Base-by-base conservation (phyloP, 2,329 filamentous ascomycete species). In the Aspergillus pseudonomiae region DNA sequence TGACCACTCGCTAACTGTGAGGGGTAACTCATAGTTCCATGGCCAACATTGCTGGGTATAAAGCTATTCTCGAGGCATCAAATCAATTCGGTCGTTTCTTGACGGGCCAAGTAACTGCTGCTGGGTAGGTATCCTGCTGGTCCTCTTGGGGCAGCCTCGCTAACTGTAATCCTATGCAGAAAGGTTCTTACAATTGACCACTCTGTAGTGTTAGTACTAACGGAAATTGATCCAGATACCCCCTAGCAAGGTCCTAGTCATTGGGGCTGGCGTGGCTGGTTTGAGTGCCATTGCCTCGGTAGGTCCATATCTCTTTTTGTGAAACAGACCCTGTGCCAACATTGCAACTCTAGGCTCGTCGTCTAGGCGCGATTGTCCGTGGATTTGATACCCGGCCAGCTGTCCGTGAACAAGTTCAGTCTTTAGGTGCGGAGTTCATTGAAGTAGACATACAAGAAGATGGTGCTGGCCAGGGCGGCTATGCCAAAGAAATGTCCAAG, bases 41-140 rank as follows among this genome's bases (percentile, higher is more conserved):
- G 93, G 93, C 93, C 64, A 96, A 96, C 71, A 96, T 96, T 79
- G 92, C 93, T 26, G 93, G 93, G 0, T 97, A 97, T 80, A 96
- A 96, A 78, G 93, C 93, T 46, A 92, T 96, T 1, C 82, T 96
- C 50, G 93, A 96, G 77, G 93, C 93, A 1, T 94, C 92, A 16
- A 96, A 96, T 77, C 88, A 91, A 67, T 97, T 96, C 77, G 93
- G 93, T 59, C 88, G 93, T 53, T 96, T 96, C 74, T 79, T 96
- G 69, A 96, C 93, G 14, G 93, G 93, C 32, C 93, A 97, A 76
- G 91, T 94, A 19, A 97, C 93, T 5, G 93, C 93, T 58, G 93
- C 93, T 60, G 93, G 93, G 73, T 84, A 80, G 75, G 77, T 67
- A 28, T 4, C 43, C 24, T 21, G 3, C n/a, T 12, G 14, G 6